Percentiles rank a stretch among this genome's conserved stretches.
phyloP scores from a whole-genome alignment of 2,329 filamentous ascomycete species.

The Ophiostoma populinum region DNA sequence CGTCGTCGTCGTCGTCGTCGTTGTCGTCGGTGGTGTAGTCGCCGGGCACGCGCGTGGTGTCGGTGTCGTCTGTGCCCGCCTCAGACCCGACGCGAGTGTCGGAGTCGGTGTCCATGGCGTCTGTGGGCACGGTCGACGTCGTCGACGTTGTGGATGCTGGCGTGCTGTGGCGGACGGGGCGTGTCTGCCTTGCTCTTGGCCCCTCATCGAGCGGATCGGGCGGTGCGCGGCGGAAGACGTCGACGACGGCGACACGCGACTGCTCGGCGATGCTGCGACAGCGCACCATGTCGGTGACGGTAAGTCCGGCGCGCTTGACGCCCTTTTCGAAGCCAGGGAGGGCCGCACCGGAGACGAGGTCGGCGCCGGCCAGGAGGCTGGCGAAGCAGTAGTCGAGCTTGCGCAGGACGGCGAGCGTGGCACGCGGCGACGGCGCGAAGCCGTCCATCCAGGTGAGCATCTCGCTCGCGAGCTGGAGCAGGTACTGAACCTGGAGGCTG shows the following conservation, averaged over 20 bases:
- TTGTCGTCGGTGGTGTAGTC: conserved; percentile 22
- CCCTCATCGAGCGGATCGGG: conserved; percentile 6
- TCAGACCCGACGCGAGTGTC: conserved; percentile 20
- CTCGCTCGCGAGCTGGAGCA: conserved; percentile 61
- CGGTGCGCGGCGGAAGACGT: conserved; percentile 37
- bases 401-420: conserved; percentile 51
- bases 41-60: too few relatives aligned
- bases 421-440: conserved; percentile 50
- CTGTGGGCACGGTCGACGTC: background rate
- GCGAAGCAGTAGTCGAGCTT: conserved; percentile 78
- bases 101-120: background rate
- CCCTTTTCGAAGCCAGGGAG: conserved; percentile 52
- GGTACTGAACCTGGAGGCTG: conserved; percentile 64
- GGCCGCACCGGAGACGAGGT: conserved; percentile 44
- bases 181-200: background rate
- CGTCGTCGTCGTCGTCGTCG: background rate
- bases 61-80: conserved; percentile 20
- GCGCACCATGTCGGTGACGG: conserved; percentile 69
- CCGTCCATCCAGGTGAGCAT: conserved; percentile 54
- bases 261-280: conserved; percentile 67
- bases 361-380: conserved; percentile 50
- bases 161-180: background rate
- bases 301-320: conserved; percentile 45
- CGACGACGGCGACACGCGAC: conserved; percentile 52
- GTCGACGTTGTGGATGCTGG: background rate